These are phyloP conservation scores for Aspergillus campestris DNA, from an alignment of 495 filamentous ascomycete genomes.

Conservation along the genomic window DNA sequence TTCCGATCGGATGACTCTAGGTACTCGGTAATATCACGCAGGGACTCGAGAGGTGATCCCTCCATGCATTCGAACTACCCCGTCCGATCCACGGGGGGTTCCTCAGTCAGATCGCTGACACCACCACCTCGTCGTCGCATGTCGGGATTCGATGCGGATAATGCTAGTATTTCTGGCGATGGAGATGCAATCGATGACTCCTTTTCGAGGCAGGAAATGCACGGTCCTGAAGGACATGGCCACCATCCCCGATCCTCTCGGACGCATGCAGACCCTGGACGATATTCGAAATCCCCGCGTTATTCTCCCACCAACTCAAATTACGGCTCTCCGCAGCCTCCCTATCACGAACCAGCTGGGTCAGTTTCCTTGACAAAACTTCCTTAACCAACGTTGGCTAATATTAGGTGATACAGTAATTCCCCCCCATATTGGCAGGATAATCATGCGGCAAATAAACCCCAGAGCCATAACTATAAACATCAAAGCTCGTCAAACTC, in stretches of 20 bases:
- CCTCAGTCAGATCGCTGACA: constrained; percentile 27
- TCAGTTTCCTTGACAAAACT: constrained; percentile 27
- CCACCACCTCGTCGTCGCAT: constrained; percentile 32
- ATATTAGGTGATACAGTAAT: constrained; percentile 23
- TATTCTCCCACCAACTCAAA: constrained; percentile 52
- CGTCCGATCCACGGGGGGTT: constrained; percentile 17
- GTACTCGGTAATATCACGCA: constrained; percentile 20
- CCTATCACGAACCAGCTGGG: constrained; percentile 53
- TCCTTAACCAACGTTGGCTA: constrained; percentile 12
- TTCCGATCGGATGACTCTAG: constrained; percentile 24
- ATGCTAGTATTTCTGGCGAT: constrained; percentile 13
- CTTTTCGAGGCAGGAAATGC: constrained; percentile 30
- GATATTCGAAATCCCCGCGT: constrained; percentile 50
- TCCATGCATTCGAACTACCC: constrained; percentile 27
- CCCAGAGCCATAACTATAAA: constrained; percentile 47
- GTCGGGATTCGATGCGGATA: constrained; percentile 27
- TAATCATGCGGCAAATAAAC: constrained; percentile 34
- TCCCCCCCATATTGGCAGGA: constrained; percentile 45
- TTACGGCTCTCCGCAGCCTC: constrained; percentile 55
- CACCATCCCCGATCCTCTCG: constrained; percentile 23
- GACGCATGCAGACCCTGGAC: constrained; percentile 34
- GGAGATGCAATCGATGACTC: constrained; percentile 21
- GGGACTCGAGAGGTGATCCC: constrained; percentile 12
- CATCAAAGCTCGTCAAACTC: constrained; percentile 45
- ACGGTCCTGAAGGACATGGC: constrained; percentile 22